Evolutionary conservation across 208 protist genomes (phyloP).

Genomic region (Crithidia bombi): DNA sequence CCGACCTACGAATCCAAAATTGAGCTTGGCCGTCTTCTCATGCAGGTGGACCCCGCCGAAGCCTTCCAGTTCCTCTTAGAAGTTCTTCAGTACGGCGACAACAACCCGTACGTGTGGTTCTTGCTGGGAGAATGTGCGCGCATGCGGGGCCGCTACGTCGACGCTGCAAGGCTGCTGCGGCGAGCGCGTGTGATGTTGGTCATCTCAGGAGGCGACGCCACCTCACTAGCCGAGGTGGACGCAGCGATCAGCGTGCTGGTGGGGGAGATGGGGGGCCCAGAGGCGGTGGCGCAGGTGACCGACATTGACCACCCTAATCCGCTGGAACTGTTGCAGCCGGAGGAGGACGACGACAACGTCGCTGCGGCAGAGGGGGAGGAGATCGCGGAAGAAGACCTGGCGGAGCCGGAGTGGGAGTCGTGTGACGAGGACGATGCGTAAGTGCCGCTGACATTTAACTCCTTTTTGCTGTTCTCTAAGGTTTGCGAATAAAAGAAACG

Average conservation of each 20-base stretch:
- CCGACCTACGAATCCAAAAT: slow-evolving; percentile 93
- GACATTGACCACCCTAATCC: slow-evolving; percentile 87
- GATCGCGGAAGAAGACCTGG: slow-evolving; percentile 47
- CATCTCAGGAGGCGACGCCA: slow-evolving; percentile 52
- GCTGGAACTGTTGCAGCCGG: slow-evolving; percentile 76
- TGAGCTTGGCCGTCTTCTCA: slow-evolving; percentile 87
- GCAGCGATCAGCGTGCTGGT: slow-evolving; percentile 77
- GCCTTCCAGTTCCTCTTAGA: slow-evolving; percentile 84
- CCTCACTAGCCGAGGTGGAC: slow-evolving; percentile 80
- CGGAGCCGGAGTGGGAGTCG: slow-evolving; percentile 79
- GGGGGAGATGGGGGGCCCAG: slow-evolving; percentile 86
- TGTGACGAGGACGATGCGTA: slow-evolving; percentile 62
- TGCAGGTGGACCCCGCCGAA: slow-evolving; percentile 83
- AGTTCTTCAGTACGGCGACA: slow-evolving; percentile 89
- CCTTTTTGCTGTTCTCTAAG: slow-evolving; percentile 8
- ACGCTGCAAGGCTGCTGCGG: slow-evolving; percentile 82
- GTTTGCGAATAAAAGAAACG: no score
- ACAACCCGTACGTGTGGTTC: slow-evolving; percentile 94
- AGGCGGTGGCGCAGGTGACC: slow-evolving; percentile 64
- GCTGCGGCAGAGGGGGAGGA: slow-evolving; percentile 36
- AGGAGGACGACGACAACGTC: slow-evolving; percentile 68
- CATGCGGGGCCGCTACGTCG: slow-evolving; percentile 71
- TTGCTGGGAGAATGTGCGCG: slow-evolving; percentile 88
- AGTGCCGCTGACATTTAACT: no score
- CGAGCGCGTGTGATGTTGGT: slow-evolving; percentile 86